Conservation (phyloP, 495 filamentous ascomycete species). For the Sphaerosporella brunnea region DNA sequence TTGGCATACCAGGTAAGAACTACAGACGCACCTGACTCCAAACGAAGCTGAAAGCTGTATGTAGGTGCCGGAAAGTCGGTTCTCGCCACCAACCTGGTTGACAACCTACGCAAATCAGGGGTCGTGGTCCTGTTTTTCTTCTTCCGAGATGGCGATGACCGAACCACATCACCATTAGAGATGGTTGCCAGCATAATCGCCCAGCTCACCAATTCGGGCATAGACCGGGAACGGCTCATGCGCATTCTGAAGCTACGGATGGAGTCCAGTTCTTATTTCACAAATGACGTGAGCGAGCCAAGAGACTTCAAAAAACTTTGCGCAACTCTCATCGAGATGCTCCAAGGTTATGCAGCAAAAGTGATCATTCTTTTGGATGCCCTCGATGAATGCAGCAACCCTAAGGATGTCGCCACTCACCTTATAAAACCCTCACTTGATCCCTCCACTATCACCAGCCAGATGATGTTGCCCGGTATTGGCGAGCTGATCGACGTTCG, state of each 20-base stretch:
- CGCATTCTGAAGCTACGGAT: neutral
- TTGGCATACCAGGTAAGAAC: constrained; percentile 3
- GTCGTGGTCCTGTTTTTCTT: constrained; percentile 2
- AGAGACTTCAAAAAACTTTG: constrained; percentile 4
- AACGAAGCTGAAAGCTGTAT: no score
- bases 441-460: neutral
- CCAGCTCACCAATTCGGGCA: neutral
- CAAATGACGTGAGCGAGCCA: neutral
- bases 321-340: neutral
- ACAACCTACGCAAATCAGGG: neutral
- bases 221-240: neutral
- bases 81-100: neutral
- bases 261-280: neutral
- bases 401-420: neutral
- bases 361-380: constrained; percentile 5
- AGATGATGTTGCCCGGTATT: neutral
- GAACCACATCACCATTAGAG: neutral
- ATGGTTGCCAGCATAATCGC: constrained; percentile 2
- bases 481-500: neutral
- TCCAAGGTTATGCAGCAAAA: neutral
- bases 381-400: constrained; percentile 4
- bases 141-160: constrained; percentile 4
- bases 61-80: constrained; percentile 9
- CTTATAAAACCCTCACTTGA: no score
- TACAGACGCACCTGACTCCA: no score